phyloP scores from a whole-genome alignment of 2,329 filamentous ascomycete species.

The Coccinonectria pachysandricola region DNA sequence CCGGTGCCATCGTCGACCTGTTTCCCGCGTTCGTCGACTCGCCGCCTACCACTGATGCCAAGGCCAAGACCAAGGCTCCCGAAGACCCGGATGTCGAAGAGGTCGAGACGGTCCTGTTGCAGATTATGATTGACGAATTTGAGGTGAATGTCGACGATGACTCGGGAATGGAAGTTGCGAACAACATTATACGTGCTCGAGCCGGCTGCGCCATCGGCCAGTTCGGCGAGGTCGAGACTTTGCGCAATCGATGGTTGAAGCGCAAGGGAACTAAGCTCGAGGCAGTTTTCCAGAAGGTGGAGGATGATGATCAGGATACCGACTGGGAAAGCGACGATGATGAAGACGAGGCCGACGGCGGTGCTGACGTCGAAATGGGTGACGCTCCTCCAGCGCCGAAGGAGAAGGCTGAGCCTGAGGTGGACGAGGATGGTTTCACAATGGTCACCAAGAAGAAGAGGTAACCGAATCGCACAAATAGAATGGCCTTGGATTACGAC shows the following conservation, averaged over 20 bases:
- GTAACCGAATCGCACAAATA: slow-evolving; percentile 22
- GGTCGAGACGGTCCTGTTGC: slow-evolving; percentile 72
- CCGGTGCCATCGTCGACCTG: slow-evolving; percentile 74
- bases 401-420: slow-evolving; percentile 57
- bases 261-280: slow-evolving; percentile 49
- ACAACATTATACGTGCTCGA: slow-evolving; percentile 58
- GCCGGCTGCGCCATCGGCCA: slow-evolving; percentile 54
- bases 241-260: slow-evolving; percentile 54
- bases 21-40: slow-evolving; percentile 54
- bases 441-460: slow-evolving; percentile 62
- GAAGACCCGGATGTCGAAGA: slow-evolving; percentile 62
- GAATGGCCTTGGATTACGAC: background rate
- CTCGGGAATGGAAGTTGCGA: slow-evolving; percentile 63
- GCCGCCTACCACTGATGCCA: slow-evolving; percentile 8
- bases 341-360: slow-evolving; percentile 47
- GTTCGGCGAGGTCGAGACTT: slow-evolving; percentile 51
- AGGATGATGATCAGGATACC: slow-evolving; percentile 45
- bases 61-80: slow-evolving; percentile 16
- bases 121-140: slow-evolving; percentile 94
- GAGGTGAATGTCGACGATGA: slow-evolving; percentile 89
- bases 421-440: slow-evolving; percentile 76
- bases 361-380: slow-evolving; percentile 54
- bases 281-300: slow-evolving; percentile 43
- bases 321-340: slow-evolving; percentile 52
- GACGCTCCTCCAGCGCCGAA: slow-evolving; percentile 53